Percentiles rank a stretch among this genome's conserved stretches.
Conservation (phyloP, 805 yeast genomes). For the Metschnikowia matae region DNA sequence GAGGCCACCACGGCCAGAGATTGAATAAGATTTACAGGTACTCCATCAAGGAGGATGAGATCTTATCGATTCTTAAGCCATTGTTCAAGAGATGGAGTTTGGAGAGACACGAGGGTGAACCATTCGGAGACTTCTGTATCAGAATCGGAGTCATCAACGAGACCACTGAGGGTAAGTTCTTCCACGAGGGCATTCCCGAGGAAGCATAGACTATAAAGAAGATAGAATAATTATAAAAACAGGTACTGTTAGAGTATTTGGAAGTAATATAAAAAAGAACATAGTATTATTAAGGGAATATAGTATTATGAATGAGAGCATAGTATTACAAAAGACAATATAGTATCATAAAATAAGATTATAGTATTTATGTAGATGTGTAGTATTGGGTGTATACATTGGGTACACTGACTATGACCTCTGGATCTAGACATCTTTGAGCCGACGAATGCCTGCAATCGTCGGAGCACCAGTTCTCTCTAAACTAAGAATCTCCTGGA, state of each 20-base stretch:
- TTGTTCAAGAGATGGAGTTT: conserved; percentile 91
- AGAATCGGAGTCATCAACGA: conserved; percentile 86
- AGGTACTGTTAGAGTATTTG: too few species aligned
- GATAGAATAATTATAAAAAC: not conserved
- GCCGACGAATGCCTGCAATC: conserved; percentile 15
- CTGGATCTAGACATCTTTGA: not conserved
- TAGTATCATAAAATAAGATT: too few species aligned
- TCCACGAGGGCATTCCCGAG: conserved; percentile 91
- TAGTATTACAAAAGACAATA: too few species aligned
- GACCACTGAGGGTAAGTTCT: conserved; percentile 84
- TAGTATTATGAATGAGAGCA: too few species aligned
- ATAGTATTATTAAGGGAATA: too few species aligned
- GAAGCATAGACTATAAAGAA: conserved; percentile 42
- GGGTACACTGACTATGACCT: too few species aligned
- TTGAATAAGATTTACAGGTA: conserved; percentile 84
- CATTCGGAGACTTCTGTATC: conserved; percentile 89
- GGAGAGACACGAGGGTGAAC: conserved; percentile 88
- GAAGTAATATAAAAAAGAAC: too few species aligned
- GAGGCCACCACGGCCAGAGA: conserved; percentile 92
- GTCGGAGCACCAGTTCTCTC: conserved; percentile 40
- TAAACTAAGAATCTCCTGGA: conserved; percentile 40
- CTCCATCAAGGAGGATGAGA: conserved; percentile 87
- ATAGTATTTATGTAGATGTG: too few species aligned
- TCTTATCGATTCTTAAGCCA: conserved; percentile 71
- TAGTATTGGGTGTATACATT: too few species aligned